Conservation (phyloP, 805 yeast species). For the Metschnikowia colocasiae region DNA sequence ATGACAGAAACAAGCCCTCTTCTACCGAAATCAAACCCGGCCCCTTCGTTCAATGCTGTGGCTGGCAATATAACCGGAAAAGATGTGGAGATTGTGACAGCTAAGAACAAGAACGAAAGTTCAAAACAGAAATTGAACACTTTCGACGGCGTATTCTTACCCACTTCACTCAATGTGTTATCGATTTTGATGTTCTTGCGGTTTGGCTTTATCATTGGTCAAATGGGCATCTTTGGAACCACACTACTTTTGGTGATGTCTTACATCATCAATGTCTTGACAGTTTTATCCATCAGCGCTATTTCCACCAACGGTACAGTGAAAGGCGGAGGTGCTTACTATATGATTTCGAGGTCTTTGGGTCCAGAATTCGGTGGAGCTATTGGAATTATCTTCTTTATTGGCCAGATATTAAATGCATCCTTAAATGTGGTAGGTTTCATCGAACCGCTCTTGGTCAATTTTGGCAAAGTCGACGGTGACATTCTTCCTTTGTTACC, state of each 20-base stretch:
- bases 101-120: not conserved
- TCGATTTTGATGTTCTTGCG: conserved; percentile 93
- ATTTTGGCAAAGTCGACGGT: conserved; percentile 65
- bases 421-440: conserved; percentile 95
- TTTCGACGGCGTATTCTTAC: conserved; percentile 85
- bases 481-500: conserved; percentile 59
- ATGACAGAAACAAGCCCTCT: conserved; percentile 18
- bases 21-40: conserved; percentile 16
- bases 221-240: conserved; percentile 84
- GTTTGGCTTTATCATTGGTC: conserved; percentile 93
- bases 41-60: not conserved
- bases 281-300: conserved; percentile 89
- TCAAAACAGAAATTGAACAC: conserved; percentile 60
- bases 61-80: not conserved
- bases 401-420: conserved; percentile 90
- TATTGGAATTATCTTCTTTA: conserved; percentile 87
- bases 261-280: conserved; percentile 75
- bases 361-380: conserved; percentile 99
- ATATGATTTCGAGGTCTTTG: conserved; percentile 89
- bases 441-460: conserved; percentile 81
- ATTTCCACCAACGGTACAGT: conserved; percentile 97
- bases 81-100: not conserved
- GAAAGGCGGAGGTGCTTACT: conserved; percentile 97
- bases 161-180: conserved; percentile 87
- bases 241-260: conserved; percentile 63